Evolutionary conservation across 1,284 basidiomycete genomes (phyloP), one percentile per base, ranked within the genome.

Genomic region (Cystobasidium sp.): DNA sequence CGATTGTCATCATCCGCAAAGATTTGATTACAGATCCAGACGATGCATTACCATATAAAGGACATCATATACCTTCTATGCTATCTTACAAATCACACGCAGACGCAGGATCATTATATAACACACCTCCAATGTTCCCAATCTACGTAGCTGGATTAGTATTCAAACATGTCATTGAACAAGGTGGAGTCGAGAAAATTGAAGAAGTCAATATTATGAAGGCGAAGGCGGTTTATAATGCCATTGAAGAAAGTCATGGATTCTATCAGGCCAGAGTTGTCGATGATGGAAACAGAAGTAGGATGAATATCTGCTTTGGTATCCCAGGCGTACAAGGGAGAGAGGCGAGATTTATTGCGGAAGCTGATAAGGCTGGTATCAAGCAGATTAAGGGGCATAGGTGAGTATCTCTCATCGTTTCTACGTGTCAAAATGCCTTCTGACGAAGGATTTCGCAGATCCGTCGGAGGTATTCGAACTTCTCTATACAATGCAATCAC

Each of bases 401-500:
- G 70, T 83, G 81, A 44, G 84, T 84, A 18, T 82, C 83, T 67
- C 82, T 16, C 37, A 18, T 6, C 7, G 59, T n/a, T 31, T 16
- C 22, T 9, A 49, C 12, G 3, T 43, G 12, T 6, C 12, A 8
- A 7, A 10, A 1, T 18, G 14, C 31, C 6, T 22, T 20, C 63
- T 53, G 31, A 51, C 5, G 12, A 37, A 31, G 70, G n/a, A 14
- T 44, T n/a, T 63, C 24, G 6, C 76, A 88, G 88, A 75, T 88
- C 88, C n/a, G 86, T 90, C 70, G 89, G 88, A 82, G 90, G 95
- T 16, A 90, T 97, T 72, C 90, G 97, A 18, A 88, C 91, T 4
- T 97, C 94, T 20, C 84, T 99, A 6, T 99, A 99, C 85, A 99
- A 99, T 77, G 95, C 96, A 9, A 86, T 98, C 76, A 91, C 91